phyloP scores from a whole-genome alignment of 352 stramenopile genomes.

The Globisporangium viniferum region DNA sequence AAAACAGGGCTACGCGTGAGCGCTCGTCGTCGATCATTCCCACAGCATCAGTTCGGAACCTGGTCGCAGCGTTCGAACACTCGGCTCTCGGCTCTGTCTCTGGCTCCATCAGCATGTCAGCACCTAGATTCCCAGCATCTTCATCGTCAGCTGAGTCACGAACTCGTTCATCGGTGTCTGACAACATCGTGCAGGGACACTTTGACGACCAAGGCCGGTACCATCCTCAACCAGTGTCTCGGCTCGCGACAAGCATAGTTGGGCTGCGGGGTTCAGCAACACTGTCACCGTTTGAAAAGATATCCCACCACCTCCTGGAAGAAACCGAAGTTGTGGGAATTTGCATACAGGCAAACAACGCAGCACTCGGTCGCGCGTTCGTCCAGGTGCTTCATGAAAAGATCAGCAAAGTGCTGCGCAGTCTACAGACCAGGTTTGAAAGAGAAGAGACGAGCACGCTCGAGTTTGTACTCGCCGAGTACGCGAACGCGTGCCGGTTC shows the following conservation, averaged over 20 bases:
- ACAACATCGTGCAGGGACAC: neutral
- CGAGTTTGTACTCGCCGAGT: conserved; percentile 50
- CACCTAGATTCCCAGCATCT: neutral
- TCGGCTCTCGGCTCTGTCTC: conserved; percentile 18
- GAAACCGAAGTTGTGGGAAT: conserved; percentile 65
- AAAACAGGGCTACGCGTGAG: neutral
- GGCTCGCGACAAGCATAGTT: neutral
- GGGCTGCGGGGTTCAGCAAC: neutral
- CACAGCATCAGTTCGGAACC: conserved; percentile 22
- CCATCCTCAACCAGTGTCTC: conserved; percentile 2
- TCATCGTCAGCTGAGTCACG: neutral
- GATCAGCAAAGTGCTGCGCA: conserved; percentile 38
- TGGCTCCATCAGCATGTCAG: neutral
- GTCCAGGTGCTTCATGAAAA: conserved; percentile 67
- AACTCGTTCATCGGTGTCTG: neutral
- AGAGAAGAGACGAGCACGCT: conserved; percentile 25
- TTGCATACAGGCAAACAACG: conserved; percentile 63
- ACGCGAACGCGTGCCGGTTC: conserved; percentile 51
- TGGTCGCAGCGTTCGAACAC: conserved; percentile 25
- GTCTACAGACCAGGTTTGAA: conserved; percentile 30
- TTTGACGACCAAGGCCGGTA: conserved; percentile 18
- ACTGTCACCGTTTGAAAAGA: conserved; percentile 62
- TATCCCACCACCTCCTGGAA: conserved; percentile 69
- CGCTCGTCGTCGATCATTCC: conserved; percentile 17
- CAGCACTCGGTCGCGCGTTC: conserved; percentile 52